Evolutionary conservation across 371 early-diverging fungal species (phyloP), one percentile per base, ranked within the genome.

Genomic region (Mucor lusitanicus): DNA sequence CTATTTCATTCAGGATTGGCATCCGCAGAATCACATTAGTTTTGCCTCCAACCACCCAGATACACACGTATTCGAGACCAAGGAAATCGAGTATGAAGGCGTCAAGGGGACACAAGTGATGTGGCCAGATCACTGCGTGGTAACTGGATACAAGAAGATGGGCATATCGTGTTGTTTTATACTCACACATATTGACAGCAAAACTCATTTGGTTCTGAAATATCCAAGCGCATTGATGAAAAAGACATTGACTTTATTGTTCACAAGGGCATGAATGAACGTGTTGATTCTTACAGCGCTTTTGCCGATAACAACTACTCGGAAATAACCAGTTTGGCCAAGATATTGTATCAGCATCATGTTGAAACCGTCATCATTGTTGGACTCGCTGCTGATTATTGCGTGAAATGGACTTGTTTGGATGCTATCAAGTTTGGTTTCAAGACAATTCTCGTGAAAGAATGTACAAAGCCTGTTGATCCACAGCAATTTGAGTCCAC

Each of bases 91-190:
- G 9, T 69, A 80, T 53, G 71, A 73, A 23, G 78, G 78, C 4
- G 44, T 25, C 35, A 55, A 57, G 15, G 19, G 46, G 15, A 21
- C 53, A 3, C 83, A 83, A 64, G 62, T 68, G 0, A 61, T 83
- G 53, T 83, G 83, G 83, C 80, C 83, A 0, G 73, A 70, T 30
- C 83, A 83, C 48, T 83, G 83, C 27, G 78, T 83, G 64, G 82
- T 82, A 79, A 68, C 8, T 63, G 17, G 9, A 32, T 9, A 23
- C 12, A 23, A 27, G 1, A 3, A 12, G 25, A 53, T 53, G 11
- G 1, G 1, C n/a, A 30, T 8, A 4, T 28, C 1, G 0, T 48
- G 13, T 19, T 48, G 3, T 17, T 33, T 6, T n/a, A 13, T 40
- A 17, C 44, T n/a, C 3, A 4, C 3, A 4, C 17, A 60, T 30